A percentile compares a stretch with the other conserved stretches of the same genome.
Conservation (phyloP, 2,329 filamentous ascomycete genomes). For the Exophiala oligosperma region DNA sequence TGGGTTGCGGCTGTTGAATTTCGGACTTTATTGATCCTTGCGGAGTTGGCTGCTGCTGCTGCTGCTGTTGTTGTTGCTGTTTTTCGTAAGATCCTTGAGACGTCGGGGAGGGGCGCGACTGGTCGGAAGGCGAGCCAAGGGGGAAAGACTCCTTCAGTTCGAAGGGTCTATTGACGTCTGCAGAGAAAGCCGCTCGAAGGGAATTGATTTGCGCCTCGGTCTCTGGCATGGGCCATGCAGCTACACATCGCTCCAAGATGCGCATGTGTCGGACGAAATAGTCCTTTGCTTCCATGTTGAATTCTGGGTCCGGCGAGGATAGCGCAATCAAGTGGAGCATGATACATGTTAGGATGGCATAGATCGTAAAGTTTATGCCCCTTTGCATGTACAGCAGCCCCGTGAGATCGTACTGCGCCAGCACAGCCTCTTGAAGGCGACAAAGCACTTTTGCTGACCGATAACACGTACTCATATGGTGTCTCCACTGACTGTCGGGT, state of each 20-base stretch:
- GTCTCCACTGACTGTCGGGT: conserved; percentile 76
- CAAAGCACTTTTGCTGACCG: conserved; percentile 82
- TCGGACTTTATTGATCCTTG: conserved; percentile 35
- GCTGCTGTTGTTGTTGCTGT: conserved; percentile 51
- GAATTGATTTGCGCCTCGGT: conserved; percentile 88
- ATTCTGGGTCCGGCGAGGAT: conserved; percentile 86
- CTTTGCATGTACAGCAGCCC: conserved; percentile 90
- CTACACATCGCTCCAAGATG: conserved; percentile 80
- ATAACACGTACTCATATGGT: conserved; percentile 84
- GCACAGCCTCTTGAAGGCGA: conserved; percentile 78
- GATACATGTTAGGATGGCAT: conserved; percentile 84
- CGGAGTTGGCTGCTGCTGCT: conserved; percentile 44
- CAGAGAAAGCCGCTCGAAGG: conserved; percentile 86
- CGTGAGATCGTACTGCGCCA: conserved; percentile 72
- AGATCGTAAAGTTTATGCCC: conserved; percentile 95
- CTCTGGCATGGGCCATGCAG: conserved; percentile 83
- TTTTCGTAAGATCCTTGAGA: conserved; percentile 47
- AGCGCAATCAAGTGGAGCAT: conserved; percentile 91
- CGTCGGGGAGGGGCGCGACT: conserved; percentile 52
- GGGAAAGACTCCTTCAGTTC: conserved; percentile 86
- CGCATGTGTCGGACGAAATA: conserved; percentile 95
- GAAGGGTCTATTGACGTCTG: conserved; percentile 80
- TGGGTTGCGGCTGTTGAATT: conserved; percentile 13
- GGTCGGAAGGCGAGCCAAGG: conserved; percentile 73
- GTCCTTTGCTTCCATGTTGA: conserved; percentile 79